phyloP scores from a whole-genome alignment of 2,329 filamentous ascomycete genomes.

The Sclerotinia nivalis region DNA sequence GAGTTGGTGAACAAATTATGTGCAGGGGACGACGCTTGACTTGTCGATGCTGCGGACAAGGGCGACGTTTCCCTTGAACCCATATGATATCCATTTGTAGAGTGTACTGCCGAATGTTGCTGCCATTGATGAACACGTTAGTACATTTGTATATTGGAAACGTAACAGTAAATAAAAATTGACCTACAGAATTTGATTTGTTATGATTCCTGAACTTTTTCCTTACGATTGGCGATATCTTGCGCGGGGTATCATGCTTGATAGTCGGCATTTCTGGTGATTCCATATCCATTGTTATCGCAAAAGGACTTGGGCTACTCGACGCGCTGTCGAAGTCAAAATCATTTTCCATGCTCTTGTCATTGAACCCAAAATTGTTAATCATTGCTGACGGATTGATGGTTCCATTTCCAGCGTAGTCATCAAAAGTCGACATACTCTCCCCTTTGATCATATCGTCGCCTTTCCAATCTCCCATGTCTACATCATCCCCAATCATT shows the following conservation, averaged over 20 bases:
- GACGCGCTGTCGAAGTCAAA: conserved; percentile 62
- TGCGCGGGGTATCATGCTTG: conserved; percentile 42
- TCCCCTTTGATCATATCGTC: conserved; percentile 43
- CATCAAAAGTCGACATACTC: conserved; percentile 45
- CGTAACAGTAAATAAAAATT: background rate
- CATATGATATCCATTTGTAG: conserved; percentile 52
- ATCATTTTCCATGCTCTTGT: conserved; percentile 50
- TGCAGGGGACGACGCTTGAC: conserved; percentile 55
- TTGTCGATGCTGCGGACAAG: conserved; percentile 52
- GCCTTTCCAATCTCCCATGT: conserved; percentile 49
- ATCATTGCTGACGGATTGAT: conserved; percentile 44
- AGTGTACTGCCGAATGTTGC: conserved; percentile 54
- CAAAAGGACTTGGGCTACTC: conserved; percentile 53
- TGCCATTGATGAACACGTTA: conserved; percentile 42
- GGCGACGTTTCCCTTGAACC: conserved; percentile 58
- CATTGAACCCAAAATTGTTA: conserved; percentile 44
- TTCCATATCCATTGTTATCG: conserved; percentile 42
- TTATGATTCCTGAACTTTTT: conserved; percentile 41
- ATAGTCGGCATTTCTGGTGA: conserved; percentile 47
- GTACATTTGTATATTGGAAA: conserved; percentile 2
- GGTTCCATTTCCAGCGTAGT: conserved; percentile 44
- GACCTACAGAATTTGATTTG: conserved; percentile 49
- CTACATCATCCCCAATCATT: conserved; percentile 48
- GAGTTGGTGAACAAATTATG: conserved; percentile 46
- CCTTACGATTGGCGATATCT: conserved; percentile 35